Evolutionary conservation across 192 early-diverging fungal species (phyloP), one percentile per base, ranked within the genome.

Genomic region (Polychytrium aggregatum): DNA sequence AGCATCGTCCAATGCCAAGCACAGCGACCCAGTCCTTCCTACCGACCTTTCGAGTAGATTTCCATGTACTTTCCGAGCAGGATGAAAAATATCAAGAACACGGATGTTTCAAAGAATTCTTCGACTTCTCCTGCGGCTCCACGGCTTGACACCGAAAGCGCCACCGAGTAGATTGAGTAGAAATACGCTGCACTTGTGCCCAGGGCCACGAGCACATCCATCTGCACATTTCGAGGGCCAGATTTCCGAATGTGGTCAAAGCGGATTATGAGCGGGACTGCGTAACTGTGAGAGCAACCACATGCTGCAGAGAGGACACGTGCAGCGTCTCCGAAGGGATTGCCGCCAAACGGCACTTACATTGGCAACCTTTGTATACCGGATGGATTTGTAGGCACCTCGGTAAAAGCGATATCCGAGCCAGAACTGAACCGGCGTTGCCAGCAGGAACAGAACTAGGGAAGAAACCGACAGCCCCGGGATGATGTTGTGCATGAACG

Each of bases 61-160:
- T 88, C 85, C 33, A 90, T 55, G 70, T 82, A 90, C 55, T 84
- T 86, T 35, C 88, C 88, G 18, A 88, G 59, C 37, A 82, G 65
- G 50, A 90, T 83, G 63, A 90, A 88, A 0, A 83, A 83, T 35
- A 88, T 78, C 46, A 90, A 53, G 31, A 86, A 74, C 13, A 85
- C 72, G 14, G 69, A 57, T 0, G 86, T 88, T 54, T 90, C 88
- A 57, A 90, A 90, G 52, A 82, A 87, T 41, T 78, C 64, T 28
- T 29, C 56, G 17, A 42, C 46, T 42, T 20, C 43, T 17, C 42
- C 56, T 9, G 52, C 56, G 33, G 60, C 54, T n/a, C n/a, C n/a
- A n/a, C n/a, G n/a, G n/a, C n/a, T n/a, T n/a, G n/a, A n/a, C 63
- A 78, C 66, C 18, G 64, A 59, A 2, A 56, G 58, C 18, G 71